Base-by-base conservation (phyloP, 768 basidiomycete species). In the Leccinellum rugosiceps region DNA sequence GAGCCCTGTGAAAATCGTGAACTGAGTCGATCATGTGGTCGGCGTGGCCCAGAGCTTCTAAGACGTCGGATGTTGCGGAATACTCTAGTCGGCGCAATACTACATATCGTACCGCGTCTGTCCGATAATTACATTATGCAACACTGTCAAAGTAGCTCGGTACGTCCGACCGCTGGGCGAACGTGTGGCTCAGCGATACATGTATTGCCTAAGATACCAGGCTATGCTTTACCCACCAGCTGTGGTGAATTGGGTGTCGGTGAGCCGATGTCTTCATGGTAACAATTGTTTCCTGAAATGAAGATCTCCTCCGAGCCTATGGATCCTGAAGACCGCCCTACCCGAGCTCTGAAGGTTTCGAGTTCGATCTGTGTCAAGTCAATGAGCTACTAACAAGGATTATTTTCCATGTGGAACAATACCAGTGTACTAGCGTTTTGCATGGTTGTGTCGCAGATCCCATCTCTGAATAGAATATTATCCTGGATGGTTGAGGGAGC, bases 381-480 rank as follows among this genome's bases (percentile, higher is more conserved):
- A 3, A 25, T 28, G 25, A 47, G 19, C 8, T 8, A 47, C 15
- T 6, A n/a, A 26, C 9, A 17, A 28, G 3, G 21, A 26, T 6
- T 10, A n/a, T 11, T 28, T 25, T 25, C 19, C 11, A 11, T 28
- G 46, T 26, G 19, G 46, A n/a, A 47, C 6, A 25, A 43, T 63
- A 58, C 61, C 61, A 63, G 61, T 9, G 44, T 17, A 13, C n/a
- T 49, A 52, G 21, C 21, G 9, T 32, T 47, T 15, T 11, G 2
- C 32, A 10, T 17, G 23, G 28, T 49, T 2, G 38, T 47, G 11
- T 30, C 34, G 4, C 15, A 11, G 1, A 15, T 21, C 15, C 11
- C 48, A 10, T 11, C n/a, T 45, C 49, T 23, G 2, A 64, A 64
- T 4, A 64, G 44, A 30, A 64, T 15, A 7, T 64, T 63, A 5